These are phyloP conservation scores for Huiozyma sinensis DNA, from an alignment of 805 yeast genomes.

Conservation along the genomic window DNA sequence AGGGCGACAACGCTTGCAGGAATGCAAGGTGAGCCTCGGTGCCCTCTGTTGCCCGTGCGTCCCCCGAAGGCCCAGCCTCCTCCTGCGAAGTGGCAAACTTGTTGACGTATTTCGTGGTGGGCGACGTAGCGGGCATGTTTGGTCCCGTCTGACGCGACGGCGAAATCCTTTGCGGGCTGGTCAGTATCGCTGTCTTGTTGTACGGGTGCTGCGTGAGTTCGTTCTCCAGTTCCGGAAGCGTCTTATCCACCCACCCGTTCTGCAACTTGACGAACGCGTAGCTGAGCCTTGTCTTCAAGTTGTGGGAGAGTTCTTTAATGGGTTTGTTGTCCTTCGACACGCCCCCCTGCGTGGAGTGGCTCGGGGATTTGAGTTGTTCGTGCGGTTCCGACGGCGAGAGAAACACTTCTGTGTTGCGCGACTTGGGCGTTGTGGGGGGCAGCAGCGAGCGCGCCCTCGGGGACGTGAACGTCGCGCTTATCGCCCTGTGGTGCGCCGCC, in stretches of 20 bases:
- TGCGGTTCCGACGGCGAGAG: conserved; percentile 23
- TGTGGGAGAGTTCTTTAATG: conserved; percentile 31
- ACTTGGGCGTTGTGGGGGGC: conserved; percentile 27
- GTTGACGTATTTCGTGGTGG: conserved; percentile 6
- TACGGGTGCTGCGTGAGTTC: conserved; percentile 7
- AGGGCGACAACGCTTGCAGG: conserved; percentile 27
- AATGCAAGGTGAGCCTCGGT: conserved; percentile 33
- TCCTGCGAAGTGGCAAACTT: conserved; percentile 6
- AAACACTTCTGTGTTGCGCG: conserved; percentile 22
- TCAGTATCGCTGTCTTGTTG: not conserved
- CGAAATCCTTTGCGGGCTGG: not conserved
- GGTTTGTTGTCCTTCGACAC: conserved; percentile 20
- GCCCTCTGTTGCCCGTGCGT: conserved; percentile 8
- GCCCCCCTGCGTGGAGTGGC: conserved; percentile 1
- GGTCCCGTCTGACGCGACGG: not conserved
- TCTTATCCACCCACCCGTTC: conserved; percentile 25
- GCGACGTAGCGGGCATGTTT: not conserved
- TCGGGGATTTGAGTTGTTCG: conserved; percentile 20
- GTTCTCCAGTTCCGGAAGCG: conserved; percentile 19
- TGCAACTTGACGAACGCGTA: conserved; percentile 34
- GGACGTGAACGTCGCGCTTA: too few relatives aligned
- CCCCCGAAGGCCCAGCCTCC: conserved; percentile 7
- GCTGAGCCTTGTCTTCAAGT: conserved; percentile 31
- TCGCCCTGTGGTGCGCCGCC: too few relatives aligned
- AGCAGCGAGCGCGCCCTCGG: conserved; percentile 4